Conservation (phyloP, 192 early-diverging fungal species). For the Chytriomyces confervae region DNA sequence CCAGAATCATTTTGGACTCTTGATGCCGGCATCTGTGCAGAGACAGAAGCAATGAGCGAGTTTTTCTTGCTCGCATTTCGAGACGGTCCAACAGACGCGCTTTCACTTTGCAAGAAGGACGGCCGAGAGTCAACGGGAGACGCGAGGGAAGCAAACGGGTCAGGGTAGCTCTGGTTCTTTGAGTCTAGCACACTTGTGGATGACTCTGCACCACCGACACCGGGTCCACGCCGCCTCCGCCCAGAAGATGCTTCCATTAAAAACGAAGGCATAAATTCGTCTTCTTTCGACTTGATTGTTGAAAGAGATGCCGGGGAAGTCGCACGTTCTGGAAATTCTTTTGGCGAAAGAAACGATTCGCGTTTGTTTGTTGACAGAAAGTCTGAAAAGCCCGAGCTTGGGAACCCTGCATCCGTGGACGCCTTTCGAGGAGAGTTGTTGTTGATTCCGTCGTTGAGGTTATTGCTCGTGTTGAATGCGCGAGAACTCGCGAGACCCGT, state of each 20-base stretch:
- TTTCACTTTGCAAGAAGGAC: no score
- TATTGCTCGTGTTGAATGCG: no score
- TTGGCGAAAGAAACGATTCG: no score
- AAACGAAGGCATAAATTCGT: slow-evolving; percentile 38
- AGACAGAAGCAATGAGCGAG: slow-evolving; percentile 14
- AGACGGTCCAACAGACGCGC: no score
- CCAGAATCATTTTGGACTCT: not conserved
- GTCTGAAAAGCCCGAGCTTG: no score
- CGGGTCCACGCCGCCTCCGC: slow-evolving; percentile 23
- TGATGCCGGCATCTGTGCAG: slow-evolving; percentile 5
- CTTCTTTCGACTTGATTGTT: slow-evolving; percentile 32
- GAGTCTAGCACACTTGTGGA: not conserved
- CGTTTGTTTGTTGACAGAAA: no score
- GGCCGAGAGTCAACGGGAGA: no score
- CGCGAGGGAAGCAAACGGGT: not conserved
- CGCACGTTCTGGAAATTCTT: not conserved
- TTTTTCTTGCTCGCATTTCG: slow-evolving; percentile 5
- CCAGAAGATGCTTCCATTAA: slow-evolving; percentile 19
- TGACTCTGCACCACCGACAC: not conserved
- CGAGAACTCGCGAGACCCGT: no score
- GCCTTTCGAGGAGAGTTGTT: no score
- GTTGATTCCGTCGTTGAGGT: no score
- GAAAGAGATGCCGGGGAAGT: slow-evolving; percentile 8
- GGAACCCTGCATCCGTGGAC: no score
- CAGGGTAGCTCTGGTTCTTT: not conserved